Evolutionary conservation across 805 yeast genomes (phyloP).

Genomic region (Hanseniaspora lindneri): DNA sequence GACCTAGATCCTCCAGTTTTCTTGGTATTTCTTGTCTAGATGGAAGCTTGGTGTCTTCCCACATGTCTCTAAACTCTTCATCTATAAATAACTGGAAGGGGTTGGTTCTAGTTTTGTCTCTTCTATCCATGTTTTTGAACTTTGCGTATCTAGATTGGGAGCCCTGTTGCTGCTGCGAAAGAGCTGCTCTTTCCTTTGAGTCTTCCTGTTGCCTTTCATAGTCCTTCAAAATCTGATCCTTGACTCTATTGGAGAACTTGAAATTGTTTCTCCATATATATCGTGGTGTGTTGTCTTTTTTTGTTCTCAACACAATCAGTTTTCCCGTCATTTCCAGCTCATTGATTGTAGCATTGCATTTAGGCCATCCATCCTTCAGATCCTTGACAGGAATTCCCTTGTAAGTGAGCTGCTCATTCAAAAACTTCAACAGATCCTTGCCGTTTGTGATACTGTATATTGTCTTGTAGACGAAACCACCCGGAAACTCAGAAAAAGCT

Average conservation of each 20-base stretch:
- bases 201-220: constrained; percentile 27
- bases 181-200: constrained; percentile 1
- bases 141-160: neutral
- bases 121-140: constrained; percentile 6
- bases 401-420: constrained; percentile 67
- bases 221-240: constrained; percentile 31
- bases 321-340: constrained; percentile 67
- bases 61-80: constrained; percentile 67
- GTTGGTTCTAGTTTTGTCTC: constrained; percentile 16
- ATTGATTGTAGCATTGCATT: constrained; percentile 66
- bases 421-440: constrained; percentile 59
- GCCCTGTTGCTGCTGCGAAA: neutral
- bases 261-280: constrained; percentile 72
- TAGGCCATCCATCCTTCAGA: constrained; percentile 85
- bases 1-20: constrained; percentile 65
- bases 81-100: constrained; percentile 43
- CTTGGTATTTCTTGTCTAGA: constrained; percentile 70
- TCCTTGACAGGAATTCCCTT: constrained; percentile 23
- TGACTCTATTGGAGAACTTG: constrained; percentile 36
- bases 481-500: neutral
- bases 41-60: constrained; percentile 73
- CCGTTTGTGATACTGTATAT: constrained; percentile 75
- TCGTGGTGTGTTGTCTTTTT: constrained; percentile 88
- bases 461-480: constrained; percentile 63
- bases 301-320: constrained; percentile 73